phyloP scores from a whole-genome alignment of 139 green algal species.

The Chlorella sp. region DNA sequence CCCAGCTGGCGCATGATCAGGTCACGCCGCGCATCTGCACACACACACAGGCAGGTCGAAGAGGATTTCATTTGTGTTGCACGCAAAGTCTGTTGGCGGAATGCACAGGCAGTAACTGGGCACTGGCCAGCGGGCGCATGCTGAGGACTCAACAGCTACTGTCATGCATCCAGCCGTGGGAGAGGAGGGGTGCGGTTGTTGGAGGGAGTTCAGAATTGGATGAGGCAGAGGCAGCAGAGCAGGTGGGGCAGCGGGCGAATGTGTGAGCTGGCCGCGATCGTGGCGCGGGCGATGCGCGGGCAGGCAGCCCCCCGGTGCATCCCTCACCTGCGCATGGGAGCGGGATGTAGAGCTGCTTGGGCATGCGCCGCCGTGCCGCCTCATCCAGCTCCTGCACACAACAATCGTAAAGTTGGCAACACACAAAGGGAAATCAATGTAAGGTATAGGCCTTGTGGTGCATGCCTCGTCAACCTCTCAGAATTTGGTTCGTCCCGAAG shows the following conservation, averaged over 20 bases:
- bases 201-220: not conserved
- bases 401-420: not conserved
- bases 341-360: conserved; percentile 99
- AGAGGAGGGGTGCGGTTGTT: not conserved
- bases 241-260: not conserved
- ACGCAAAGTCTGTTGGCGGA: not conserved
- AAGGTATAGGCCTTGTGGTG: too few species aligned
- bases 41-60: not conserved
- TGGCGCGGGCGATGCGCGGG: not conserved
- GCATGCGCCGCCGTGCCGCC: conserved; percentile 91
- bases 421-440: not conserved
- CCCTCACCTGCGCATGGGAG: conserved; percentile 86
- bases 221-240: not conserved
- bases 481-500: too few species aligned
- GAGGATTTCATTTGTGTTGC: not conserved
- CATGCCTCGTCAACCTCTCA: too few species aligned
- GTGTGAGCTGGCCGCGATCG: not conserved
- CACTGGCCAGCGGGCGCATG: not conserved
- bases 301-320: not conserved
- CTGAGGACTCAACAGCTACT: too few species aligned
- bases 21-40: conserved; percentile 22
- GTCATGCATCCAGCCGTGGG: not conserved
- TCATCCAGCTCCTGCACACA: conserved; percentile 94
- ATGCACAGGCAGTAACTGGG: not conserved
- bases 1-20: conserved; percentile 42